These are phyloP conservation scores for Plasmodium malariae DNA, from an alignment of 169 alveolate genomes.

Conservation along the genomic window DNA sequence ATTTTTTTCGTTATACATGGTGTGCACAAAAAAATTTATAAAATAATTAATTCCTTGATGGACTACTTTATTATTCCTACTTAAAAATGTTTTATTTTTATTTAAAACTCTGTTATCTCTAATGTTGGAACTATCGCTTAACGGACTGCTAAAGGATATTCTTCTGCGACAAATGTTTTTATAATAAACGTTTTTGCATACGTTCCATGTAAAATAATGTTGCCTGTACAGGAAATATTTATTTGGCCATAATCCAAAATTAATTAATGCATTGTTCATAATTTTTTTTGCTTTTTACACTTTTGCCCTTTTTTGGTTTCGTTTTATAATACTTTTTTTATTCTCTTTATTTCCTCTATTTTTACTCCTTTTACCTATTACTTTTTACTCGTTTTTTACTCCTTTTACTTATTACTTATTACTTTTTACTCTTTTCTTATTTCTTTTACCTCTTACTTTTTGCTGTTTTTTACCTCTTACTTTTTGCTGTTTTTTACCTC, in stretches of 20 bases:
- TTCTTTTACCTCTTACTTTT: no score
- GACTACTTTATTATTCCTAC: background rate
- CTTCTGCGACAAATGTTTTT: background rate
- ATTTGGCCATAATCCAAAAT: background rate
- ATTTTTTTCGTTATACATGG: conserved; percentile 18
- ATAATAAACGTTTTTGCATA: background rate
- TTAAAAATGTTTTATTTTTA: background rate
- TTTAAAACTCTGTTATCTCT: background rate
- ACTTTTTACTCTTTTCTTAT: no score
- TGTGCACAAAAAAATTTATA: no score
- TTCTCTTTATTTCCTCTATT: conserved; percentile 12
- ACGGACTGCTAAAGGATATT: background rate
- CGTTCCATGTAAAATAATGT: conserved; percentile 1
- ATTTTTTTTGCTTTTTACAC: conserved; percentile 1
- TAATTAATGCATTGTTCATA: conserved; percentile 30
- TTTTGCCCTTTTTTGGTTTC: conserved; percentile 9
- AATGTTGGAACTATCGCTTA: background rate
- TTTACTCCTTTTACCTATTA: conserved; percentile 40
- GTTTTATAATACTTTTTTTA: conserved; percentile 17
- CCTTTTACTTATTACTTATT: no score
- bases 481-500: no score
- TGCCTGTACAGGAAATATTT: conserved; percentile 9
- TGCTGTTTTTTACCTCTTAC: no score
- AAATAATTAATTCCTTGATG: no score
- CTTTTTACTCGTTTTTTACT: no score